A percentile compares a stretch with the other conserved stretches of the same genome.
Conservation (phyloP, 2,329 filamentous ascomycete species). For the Clarireedia monteithiana region DNA sequence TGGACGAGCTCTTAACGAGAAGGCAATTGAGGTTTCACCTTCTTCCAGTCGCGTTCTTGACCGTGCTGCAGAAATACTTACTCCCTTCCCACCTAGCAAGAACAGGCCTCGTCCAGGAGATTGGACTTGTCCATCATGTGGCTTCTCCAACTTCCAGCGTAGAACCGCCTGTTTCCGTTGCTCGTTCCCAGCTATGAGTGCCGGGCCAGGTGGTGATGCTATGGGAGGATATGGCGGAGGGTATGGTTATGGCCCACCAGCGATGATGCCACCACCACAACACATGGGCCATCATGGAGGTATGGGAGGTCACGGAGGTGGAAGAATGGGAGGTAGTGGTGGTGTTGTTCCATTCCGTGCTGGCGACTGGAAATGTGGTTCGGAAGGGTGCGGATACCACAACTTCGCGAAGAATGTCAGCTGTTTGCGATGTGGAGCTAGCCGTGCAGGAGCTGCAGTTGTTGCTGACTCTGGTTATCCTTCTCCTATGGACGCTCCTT, state of each 20-base stretch:
- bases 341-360: constrained; percentile 94
- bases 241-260: constrained; percentile 65
- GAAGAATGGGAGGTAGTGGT: constrained; percentile 72
- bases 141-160: constrained; percentile 98
- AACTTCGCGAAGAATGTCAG: constrained; percentile 99
- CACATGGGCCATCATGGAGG: constrained; percentile 58
- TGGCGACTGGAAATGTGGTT: constrained; percentile 98
- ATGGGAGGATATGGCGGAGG: constrained; percentile 55
- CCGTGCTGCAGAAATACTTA: constrained; percentile 89
- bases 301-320: constrained; percentile 46
- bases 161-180: constrained; percentile 98
- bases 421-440: constrained; percentile 92
- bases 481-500: constrained; percentile 79
- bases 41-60: constrained; percentile 96
- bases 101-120: constrained; percentile 95
- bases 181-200: constrained; percentile 91
- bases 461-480: constrained; percentile 91
- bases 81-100: constrained; percentile 96
- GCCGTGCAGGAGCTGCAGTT: constrained; percentile 85
- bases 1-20: constrained; percentile 93
- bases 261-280: constrained; percentile 72
- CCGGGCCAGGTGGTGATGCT: constrained; percentile 62
- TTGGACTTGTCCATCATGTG: constrained; percentile 98
- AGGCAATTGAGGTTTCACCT: constrained; percentile 96
- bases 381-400: constrained; percentile 95